These are phyloP conservation scores for Apiospora koreana DNA, from an alignment of 2,329 filamentous ascomycete genomes.

Conservation along the genomic window DNA sequence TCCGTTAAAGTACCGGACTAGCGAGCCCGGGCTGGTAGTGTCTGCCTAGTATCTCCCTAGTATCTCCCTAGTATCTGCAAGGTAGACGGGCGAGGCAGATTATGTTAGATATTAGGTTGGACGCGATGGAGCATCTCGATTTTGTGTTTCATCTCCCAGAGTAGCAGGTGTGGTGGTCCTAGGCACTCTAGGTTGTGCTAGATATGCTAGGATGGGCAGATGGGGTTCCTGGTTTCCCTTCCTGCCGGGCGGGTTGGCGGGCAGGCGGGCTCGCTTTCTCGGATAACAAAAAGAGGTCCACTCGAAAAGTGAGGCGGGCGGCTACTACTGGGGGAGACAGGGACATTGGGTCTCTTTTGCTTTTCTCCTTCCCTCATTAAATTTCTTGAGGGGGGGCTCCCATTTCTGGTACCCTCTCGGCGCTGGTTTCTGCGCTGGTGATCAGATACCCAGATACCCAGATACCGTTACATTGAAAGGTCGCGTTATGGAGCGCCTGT, in stretches of 20 bases:
- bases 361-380: neutral
- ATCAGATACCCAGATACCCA: neutral
- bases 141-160: conserved; percentile 1
- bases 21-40: no score
- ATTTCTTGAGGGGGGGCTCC: neutral
- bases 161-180: neutral
- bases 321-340: neutral
- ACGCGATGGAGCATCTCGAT: neutral
- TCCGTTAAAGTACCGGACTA: neutral
- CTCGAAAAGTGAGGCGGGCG: conserved; percentile 2
- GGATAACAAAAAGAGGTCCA: neutral
- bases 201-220: neutral
- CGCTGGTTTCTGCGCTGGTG: neutral
- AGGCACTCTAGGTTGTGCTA: no score
- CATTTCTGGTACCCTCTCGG: neutral
- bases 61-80: neutral
- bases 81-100: neutral
- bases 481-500: neutral
- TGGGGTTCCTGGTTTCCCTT: neutral
- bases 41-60: neutral
- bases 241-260: neutral
- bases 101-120: neutral
- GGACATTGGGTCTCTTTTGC: neutral
- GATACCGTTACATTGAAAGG: neutral
- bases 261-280: neutral